These are phyloP conservation scores for Yamadazyma diddensiae DNA, from an alignment of 1,139 yeast species.

Conservation along the genomic window DNA sequence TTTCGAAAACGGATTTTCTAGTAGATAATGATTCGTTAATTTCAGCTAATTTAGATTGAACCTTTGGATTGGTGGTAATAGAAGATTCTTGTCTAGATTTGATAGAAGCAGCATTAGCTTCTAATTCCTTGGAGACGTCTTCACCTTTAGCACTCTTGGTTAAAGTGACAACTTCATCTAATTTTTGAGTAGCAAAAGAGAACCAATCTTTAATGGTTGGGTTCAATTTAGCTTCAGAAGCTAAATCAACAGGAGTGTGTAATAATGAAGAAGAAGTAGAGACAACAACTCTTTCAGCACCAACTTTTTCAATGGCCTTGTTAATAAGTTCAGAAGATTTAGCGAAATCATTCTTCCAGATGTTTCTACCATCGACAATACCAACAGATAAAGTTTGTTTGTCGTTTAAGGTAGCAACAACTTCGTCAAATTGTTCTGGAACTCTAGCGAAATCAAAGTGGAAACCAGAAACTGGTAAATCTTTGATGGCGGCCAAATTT, in stretches of 20 bases:
- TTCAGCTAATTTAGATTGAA: slow-evolving; percentile 80
- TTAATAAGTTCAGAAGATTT: slow-evolving; percentile 79
- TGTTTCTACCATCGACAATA: slow-evolving; percentile 98
- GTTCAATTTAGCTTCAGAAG: slow-evolving; percentile 85
- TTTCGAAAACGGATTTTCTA: slow-evolving; percentile 84
- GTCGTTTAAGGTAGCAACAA: slow-evolving; percentile 58
- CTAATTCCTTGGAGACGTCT: slow-evolving; percentile 65
- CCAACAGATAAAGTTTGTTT: slow-evolving; percentile 87
- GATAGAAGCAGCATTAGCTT: slow-evolving; percentile 84
- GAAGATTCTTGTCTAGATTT: slow-evolving; percentile 83
- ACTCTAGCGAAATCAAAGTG: slow-evolving; percentile 96
- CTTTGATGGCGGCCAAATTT: slow-evolving; percentile 85
- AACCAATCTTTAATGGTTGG: slow-evolving; percentile 95
- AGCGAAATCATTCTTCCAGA: slow-evolving; percentile 95
- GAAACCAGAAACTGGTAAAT: slow-evolving; percentile 90
- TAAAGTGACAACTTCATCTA: slow-evolving; percentile 83
- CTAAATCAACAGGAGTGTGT: slow-evolving; percentile 97
- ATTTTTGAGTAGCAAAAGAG: slow-evolving; percentile 96
- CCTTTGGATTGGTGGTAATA: slow-evolving; percentile 88
- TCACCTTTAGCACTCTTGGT: slow-evolving; percentile 86
- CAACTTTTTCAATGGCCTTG: slow-evolving; percentile 80
- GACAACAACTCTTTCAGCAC: slow-evolving; percentile 83
- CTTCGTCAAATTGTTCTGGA: slow-evolving; percentile 93
- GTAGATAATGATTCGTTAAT: slow-evolving; percentile 77
- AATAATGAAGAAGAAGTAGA: slow-evolving; percentile 95